Evolutionary conservation across 1,284 basidiomycete species (phyloP), one percentile per base, ranked within the genome.

Genomic region (Takashimella tepidaria): DNA sequence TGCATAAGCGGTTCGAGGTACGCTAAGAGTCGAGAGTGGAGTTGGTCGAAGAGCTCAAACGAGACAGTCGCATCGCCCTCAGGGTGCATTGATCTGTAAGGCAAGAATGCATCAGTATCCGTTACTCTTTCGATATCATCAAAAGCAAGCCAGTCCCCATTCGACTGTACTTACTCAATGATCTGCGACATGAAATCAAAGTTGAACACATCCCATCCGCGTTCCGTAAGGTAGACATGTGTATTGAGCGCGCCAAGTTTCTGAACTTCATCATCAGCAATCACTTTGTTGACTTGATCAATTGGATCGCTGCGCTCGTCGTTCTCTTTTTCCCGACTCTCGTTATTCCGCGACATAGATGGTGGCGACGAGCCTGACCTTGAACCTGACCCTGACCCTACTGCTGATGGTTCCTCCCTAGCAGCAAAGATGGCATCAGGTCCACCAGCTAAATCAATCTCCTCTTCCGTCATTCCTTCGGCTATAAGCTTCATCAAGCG

Each of bases 401-500:
- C 27, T 22, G 4, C 8, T 22, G 13, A 12, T 40, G 19, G 8
- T 12, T 8, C 19, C 37, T 37, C 27, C 26, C 27, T 2, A 16
- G 23, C 20, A 22, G 43, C 25, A 21, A 57, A 66, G 10, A 66
- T 50, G 2, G 50, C 60, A 47, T 71, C 69, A 1, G 64, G 60
- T 5, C 67, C 69, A 11, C 69, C 67, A 11, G 43, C 51, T 3
- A 21, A 26, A 5, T 55, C 54, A 12, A 71, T 66, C 50, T 60
- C 55, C 26, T 57, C 54, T 19, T 47, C 49, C 3, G 57, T 66
- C 55, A 64, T 56, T 0, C 69, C 70, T 25, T 55, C 59, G 3
- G 57, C 48, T 11, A 58, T 5, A 19, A 70, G 57, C 48, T 54
- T 54, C 20, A 56, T 55, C 1, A 50, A 51, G 13, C 70, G 56